phyloP scores from a whole-genome alignment of 331 rosid genomes.

The Pyracantha coccinea region DNA sequence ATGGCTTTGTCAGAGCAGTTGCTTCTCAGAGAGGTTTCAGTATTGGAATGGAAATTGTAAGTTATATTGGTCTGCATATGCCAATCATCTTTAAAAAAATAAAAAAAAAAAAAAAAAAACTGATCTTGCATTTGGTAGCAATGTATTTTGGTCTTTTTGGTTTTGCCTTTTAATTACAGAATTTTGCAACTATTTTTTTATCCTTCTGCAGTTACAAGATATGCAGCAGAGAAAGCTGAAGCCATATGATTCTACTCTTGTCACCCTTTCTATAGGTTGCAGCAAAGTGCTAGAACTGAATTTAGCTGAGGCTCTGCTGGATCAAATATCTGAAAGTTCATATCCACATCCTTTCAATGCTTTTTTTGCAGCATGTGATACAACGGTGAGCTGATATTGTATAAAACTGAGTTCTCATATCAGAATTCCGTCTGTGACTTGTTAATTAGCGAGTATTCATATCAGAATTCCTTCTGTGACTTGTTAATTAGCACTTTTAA shows the following conservation, averaged over 20 bases:
- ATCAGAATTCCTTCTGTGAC: conserved; percentile 1
- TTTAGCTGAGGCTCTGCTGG: conserved; percentile 64
- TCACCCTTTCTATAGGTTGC: conserved; percentile 50
- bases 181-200: neutral
- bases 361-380: conserved; percentile 55
- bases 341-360: conserved; percentile 47
- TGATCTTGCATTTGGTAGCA: neutral
- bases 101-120: no score
- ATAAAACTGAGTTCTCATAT: conserved; percentile 8
- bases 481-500: neutral
- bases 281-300: conserved; percentile 54
- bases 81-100: neutral
- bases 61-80: conserved; percentile 19
- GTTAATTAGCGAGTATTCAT: neutral
- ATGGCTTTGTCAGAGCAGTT: conserved; percentile 56
- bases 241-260: conserved; percentile 60
- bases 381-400: conserved; percentile 45
- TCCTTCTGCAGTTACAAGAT: conserved; percentile 45
- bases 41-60: conserved; percentile 54
- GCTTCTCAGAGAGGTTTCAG: conserved; percentile 39
- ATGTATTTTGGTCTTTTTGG: neutral
- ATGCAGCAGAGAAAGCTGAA: conserved; percentile 60
- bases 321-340: conserved; percentile 38
- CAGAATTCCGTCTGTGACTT: neutral
- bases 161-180: conserved; percentile 1